Conservation (phyloP, 192 early-diverging fungal species). For the Entrophospora sp. region DNA sequence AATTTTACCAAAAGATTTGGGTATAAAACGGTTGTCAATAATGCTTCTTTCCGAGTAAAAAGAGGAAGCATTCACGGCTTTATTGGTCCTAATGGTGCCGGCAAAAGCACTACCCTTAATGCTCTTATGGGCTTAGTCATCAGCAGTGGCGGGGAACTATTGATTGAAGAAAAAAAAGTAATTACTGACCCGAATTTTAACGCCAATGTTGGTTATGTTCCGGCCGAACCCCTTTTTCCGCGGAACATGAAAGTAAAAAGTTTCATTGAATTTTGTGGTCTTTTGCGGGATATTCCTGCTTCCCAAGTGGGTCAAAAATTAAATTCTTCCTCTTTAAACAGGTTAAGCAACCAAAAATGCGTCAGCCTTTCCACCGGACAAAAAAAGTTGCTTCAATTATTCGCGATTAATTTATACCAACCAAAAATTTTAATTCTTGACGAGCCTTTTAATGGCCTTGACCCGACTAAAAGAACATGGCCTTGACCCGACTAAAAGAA, state of each 20-base stretch:
- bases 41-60: background rate
- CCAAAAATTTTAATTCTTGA: conserved; percentile 3
- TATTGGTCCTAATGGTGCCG: conserved; percentile 57
- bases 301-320: background rate
- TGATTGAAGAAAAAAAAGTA: background rate
- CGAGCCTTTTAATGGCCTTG: too few species aligned
- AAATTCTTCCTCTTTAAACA: background rate
- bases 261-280: background rate
- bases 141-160: background rate
- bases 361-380: background rate
- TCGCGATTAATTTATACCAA: background rate
- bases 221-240: background rate
- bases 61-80: conserved; percentile 7
- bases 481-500: background rate
- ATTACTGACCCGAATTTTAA: background rate
- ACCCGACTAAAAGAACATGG: too few species aligned
- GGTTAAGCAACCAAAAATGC: background rate
- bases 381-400: conserved; percentile 1
- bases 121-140: background rate
- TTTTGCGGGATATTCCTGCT: background rate
- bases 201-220: background rate
- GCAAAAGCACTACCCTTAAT: conserved; percentile 47
- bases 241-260: background rate
- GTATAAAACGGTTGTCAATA: background rate
- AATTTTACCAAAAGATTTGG: background rate